Conservation (phyloP, 768 basidiomycete species). For the Russula vinacea region DNA sequence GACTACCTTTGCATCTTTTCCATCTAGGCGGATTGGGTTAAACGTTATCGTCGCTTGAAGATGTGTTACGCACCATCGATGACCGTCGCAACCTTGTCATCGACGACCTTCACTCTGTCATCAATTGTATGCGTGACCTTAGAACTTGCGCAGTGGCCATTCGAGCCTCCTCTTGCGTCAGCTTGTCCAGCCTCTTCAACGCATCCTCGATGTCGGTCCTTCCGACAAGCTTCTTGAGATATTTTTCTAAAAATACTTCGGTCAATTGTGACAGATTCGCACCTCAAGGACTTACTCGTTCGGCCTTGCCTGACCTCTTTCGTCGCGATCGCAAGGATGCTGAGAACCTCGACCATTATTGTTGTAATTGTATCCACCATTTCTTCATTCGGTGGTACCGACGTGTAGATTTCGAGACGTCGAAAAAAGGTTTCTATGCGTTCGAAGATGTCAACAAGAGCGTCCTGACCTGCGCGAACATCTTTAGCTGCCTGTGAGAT, state of each 20-base stretch:
- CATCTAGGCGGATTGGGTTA: neutral
- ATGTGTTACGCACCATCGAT: too few relatives aligned
- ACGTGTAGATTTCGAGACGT: neutral
- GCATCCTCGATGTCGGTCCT: neutral
- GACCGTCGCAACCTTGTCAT: neutral
- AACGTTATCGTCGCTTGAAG: neutral
- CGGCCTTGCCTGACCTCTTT: neutral
- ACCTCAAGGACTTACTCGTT: neutral
- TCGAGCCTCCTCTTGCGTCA: conserved; percentile 3
- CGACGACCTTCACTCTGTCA: neutral
- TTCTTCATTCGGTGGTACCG: neutral
- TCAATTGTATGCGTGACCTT: neutral
- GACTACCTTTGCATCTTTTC: neutral
- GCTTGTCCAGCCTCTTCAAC: neutral
- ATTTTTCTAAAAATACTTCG: neutral
- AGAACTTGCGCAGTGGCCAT: neutral
- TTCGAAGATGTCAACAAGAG: neutral
- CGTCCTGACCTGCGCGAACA: neutral
- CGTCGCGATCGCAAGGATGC: neutral
- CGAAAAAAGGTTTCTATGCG: neutral
- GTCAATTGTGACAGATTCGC: neutral
- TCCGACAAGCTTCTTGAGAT: neutral
- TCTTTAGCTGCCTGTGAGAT: neutral
- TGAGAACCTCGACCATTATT: conserved; percentile 1
- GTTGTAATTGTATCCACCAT: neutral